Evolutionary conservation across 306 rosid species (phyloP).

Genomic region (Astragalus membranaceus): DNA sequence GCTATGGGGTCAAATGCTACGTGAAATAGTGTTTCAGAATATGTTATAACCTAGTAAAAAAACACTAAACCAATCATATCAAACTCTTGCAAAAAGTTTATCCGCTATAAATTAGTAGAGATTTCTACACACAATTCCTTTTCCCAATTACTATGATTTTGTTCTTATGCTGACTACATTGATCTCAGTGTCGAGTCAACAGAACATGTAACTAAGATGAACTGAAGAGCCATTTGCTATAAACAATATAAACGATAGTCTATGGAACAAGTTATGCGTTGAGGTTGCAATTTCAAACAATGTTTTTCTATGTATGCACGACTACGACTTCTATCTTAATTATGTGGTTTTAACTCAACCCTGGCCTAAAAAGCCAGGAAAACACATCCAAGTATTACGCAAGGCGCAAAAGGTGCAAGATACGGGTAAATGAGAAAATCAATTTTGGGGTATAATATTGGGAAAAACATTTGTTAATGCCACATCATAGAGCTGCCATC

Average conservation of each 20-base stretch:
- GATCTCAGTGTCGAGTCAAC: neutral
- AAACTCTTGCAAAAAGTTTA: no score
- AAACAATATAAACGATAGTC: neutral
- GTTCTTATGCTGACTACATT: neutral
- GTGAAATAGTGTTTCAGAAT: no score
- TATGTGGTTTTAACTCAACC: slow-evolving; percentile 12
- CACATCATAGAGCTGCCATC: slow-evolving; percentile 72
- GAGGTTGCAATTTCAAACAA: slow-evolving; percentile 15
- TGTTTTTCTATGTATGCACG: slow-evolving; percentile 30
- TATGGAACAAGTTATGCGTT: neutral
- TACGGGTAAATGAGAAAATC: slow-evolving; percentile 12
- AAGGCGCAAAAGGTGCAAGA: slow-evolving; percentile 12
- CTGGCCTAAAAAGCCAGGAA: slow-evolving; percentile 13
- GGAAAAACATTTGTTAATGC: neutral
- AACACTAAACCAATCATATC: no score
- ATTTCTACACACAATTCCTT: neutral
- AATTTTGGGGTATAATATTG: slow-evolving; percentile 1
- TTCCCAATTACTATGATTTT: neutral
- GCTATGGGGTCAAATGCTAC: no score
- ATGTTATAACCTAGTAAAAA: no score
- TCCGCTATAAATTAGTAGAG: no score
- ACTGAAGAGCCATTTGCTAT: neutral
- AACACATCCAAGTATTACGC: slow-evolving; percentile 16
- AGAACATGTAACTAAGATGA: neutral
- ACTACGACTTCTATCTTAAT: slow-evolving; percentile 19